phyloP scores from a whole-genome alignment of 176 grass and related monocot species.

The Chrysopogon serrulatus region DNA sequence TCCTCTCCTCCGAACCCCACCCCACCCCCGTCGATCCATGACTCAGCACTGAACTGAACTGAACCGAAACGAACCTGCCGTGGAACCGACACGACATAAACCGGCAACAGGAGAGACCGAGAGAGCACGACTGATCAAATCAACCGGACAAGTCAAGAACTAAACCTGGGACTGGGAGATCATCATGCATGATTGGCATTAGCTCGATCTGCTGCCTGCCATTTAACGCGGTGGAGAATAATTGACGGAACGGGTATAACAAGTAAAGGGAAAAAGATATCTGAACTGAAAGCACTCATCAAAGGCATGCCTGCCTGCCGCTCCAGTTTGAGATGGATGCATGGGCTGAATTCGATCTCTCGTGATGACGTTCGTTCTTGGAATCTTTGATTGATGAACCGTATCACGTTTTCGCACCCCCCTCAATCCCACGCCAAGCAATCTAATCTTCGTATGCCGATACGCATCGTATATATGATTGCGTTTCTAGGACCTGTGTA shows the following conservation, averaged over 20 bases:
- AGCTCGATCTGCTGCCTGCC: background rate
- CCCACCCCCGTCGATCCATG: background rate
- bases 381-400: background rate
- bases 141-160: background rate
- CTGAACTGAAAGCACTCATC: background rate
- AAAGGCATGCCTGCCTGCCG: background rate
- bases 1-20: background rate
- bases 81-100: conserved; percentile 16
- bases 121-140: background rate
- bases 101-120: conserved; percentile 13
- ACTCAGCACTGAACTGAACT: background rate
- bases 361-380: background rate
- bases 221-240: background rate
- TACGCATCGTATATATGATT: background rate
- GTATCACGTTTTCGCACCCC: background rate
- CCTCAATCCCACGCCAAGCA: background rate
- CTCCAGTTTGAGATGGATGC: background rate
- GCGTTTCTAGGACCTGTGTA: background rate
- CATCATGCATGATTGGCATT: background rate
- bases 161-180: conserved; percentile 7
- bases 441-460: background rate
- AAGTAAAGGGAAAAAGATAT: background rate
- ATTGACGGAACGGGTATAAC: background rate
- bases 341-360: background rate
- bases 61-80: background rate